Percentiles rank a stretch among this genome's conserved stretches.
phyloP scores from a whole-genome alignment of 768 basidiomycete species.

The Suillus ampliporus region DNA sequence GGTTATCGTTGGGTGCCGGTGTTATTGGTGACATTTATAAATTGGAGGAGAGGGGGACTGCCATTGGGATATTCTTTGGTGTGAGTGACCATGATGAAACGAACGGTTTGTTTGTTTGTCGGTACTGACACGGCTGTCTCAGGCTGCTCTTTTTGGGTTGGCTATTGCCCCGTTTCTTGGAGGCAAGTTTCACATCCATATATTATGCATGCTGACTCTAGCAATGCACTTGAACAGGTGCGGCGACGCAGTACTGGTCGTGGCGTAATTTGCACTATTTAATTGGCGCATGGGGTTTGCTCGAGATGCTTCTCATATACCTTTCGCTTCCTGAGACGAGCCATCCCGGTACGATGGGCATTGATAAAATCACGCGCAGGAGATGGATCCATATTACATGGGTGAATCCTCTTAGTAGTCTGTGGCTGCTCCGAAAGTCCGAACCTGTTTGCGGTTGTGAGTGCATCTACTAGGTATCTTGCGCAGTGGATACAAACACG shows the following conservation, averaged over 20 bases:
- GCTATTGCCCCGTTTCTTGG: slow-evolving; percentile 65
- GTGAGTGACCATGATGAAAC: slow-evolving; percentile 35
- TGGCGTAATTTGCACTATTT: slow-evolving; percentile 66
- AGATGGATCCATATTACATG: slow-evolving; percentile 40
- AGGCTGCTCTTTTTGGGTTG: slow-evolving; percentile 60
- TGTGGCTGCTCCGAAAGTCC: slow-evolving; percentile 62
- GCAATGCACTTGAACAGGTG: slow-evolving; percentile 35
- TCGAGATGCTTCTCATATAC: slow-evolving; percentile 46
- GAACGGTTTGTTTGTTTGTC: slow-evolving; percentile 12
- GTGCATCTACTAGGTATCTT: slow-evolving; percentile 23
- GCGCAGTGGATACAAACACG: neutral
- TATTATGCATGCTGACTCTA: neutral
- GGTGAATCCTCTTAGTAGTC: slow-evolving; percentile 63
- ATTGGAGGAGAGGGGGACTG: slow-evolving; percentile 63
- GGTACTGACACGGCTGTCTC: neutral
- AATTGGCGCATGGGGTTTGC: slow-evolving; percentile 47
- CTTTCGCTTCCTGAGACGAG: slow-evolving; percentile 70
- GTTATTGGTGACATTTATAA: slow-evolving; percentile 72
- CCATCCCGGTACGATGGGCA: slow-evolving; percentile 60
- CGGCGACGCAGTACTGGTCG: slow-evolving; percentile 62
- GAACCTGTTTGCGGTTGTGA: slow-evolving; percentile 58
- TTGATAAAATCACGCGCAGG: slow-evolving; percentile 49
- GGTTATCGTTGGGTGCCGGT: slow-evolving; percentile 59
- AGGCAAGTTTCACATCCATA: slow-evolving; percentile 38
- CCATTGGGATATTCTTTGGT: slow-evolving; percentile 63